These are phyloP conservation scores for Saccharomycopsis sp. DNA, from an alignment of 805 yeast species.

Conservation along the genomic window DNA sequence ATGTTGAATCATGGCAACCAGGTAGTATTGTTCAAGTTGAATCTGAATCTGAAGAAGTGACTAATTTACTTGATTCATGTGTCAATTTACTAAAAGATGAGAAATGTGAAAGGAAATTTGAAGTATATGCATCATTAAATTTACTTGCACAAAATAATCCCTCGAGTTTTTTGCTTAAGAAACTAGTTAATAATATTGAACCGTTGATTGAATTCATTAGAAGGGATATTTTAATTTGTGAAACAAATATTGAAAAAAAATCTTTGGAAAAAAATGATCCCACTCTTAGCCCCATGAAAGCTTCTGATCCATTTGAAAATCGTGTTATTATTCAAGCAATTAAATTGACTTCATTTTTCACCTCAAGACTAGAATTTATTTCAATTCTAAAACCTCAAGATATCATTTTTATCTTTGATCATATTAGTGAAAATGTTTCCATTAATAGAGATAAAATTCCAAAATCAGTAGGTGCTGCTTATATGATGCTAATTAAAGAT, in stretches of 20 bases:
- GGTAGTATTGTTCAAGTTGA: conserved; percentile 11
- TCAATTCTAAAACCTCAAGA: conserved; percentile 1
- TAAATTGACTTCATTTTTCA: conserved; percentile 7
- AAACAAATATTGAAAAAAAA: neutral
- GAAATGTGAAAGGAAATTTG: conserved; percentile 12
- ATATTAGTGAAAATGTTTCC: conserved; percentile 6
- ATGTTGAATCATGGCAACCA: conserved; percentile 13
- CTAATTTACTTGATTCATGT: conserved; percentile 7
- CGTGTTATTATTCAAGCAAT: conserved; percentile 12
- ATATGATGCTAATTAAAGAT: conserved; percentile 8
- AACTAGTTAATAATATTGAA: conserved; percentile 1
- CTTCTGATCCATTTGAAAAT: conserved; percentile 14
- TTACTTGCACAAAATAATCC: conserved; percentile 2
- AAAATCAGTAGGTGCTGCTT: conserved; percentile 11
- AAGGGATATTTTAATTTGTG: conserved; percentile 3
- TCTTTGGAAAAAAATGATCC: neutral
- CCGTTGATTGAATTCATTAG: conserved; percentile 1
- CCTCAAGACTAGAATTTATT: conserved; percentile 5
- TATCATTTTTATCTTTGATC: conserved; percentile 1
- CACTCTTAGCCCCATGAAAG: neutral
- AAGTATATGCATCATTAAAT: conserved; percentile 15
- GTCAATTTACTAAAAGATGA: conserved; percentile 3
- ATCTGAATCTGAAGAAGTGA: neutral
- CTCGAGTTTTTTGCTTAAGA: neutral
- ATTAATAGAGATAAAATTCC: conserved; percentile 3